Percentiles rank a stretch among this genome's conserved stretches.
These are phyloP conservation scores for Skeletonema marinoi DNA, from an alignment of 108 stramenopile genomes.

Conservation along the genomic window DNA sequence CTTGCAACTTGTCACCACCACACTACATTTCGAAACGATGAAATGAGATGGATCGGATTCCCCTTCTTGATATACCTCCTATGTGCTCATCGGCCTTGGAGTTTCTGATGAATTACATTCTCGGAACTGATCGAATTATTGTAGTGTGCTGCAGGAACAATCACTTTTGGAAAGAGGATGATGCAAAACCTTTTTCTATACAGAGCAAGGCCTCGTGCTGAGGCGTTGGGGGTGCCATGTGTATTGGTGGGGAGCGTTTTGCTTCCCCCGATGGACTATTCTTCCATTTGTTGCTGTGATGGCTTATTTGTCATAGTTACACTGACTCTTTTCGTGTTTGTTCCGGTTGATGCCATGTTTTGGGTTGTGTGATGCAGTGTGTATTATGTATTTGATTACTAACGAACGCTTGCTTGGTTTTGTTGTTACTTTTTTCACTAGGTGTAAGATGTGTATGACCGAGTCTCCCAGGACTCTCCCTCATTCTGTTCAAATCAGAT, in stretches of 20 bases:
- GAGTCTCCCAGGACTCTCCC: too few species aligned
- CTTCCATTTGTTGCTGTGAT: constrained; percentile 37
- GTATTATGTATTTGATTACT: not conserved
- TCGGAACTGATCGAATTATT: constrained; percentile 39
- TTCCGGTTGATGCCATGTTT: not conserved
- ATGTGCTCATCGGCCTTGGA: constrained; percentile 50
- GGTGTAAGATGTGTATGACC: not conserved
- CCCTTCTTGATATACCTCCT: constrained; percentile 53
- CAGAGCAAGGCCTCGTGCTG: constrained; percentile 23
- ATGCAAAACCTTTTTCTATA: constrained; percentile 15
- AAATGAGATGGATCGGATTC: constrained; percentile 60
- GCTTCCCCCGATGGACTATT: not conserved
- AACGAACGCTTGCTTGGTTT: not conserved
- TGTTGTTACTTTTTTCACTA: not conserved
- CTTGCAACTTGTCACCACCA: not conserved
- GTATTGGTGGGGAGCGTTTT: constrained; percentile 17
- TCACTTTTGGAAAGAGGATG: constrained; percentile 29
- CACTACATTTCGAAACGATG: constrained; percentile 38
- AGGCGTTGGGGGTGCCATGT: not conserved
- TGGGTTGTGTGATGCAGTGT: not conserved
- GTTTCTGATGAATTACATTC: constrained; percentile 44
- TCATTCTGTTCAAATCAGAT: too few species aligned
- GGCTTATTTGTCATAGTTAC: constrained; percentile 56
- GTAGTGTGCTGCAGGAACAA: not conserved
- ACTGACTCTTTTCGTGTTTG: constrained; percentile 39